Base-by-base conservation (phyloP, 2,329 filamentous ascomycete genomes). In the Hypoxylon sp. region DNA sequence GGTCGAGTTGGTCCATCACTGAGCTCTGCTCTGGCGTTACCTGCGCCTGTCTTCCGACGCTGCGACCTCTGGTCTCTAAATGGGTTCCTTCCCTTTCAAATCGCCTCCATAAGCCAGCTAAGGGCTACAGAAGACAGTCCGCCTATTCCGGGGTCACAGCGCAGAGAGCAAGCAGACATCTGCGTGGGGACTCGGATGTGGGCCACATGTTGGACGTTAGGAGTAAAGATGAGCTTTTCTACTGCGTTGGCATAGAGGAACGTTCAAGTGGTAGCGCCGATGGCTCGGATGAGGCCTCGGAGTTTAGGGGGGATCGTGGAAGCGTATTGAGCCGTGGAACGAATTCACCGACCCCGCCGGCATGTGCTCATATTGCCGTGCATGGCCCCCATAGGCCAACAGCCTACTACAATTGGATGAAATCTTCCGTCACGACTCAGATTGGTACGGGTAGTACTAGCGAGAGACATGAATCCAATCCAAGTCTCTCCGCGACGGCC, bases 41-140 rank as follows among this genome's bases (percentile, higher is more conserved):
- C 19, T 81, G 79, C 69, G 75, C 75, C 3, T 81, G 79, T 62
- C 73, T 81, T 15, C 78, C 79, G 1, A 81, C 79, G 0, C 70
- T 81, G 3, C 75, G 79, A 15, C 77, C 77, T 7, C 59, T 79
- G 10, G 65, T 76, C 24, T 72, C 73, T 5, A 76, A 68, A 37
- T 74, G 67, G 60, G 31, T 74, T 6, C 72, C 74, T 10, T 65
- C 68, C 3, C 68, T 75, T 6, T 68, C 72, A 1, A 68, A 66
- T 29, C 65, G 54, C 6, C 62, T 75, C 1, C 73, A 75, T 31
- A 70, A 67, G 19, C 59, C 69, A 8, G 53, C 44, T 24, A 59
- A 62, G 11, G 51, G 62, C 8, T 68, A 51, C 31, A 50, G 44
- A 44, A 58, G 65, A 37, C 62, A 62, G 7, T 71, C 66, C 3